These are phyloP conservation scores for Aspergillus awamori DNA, from an alignment of 2,329 filamentous ascomycete genomes.

Conservation along the genomic window DNA sequence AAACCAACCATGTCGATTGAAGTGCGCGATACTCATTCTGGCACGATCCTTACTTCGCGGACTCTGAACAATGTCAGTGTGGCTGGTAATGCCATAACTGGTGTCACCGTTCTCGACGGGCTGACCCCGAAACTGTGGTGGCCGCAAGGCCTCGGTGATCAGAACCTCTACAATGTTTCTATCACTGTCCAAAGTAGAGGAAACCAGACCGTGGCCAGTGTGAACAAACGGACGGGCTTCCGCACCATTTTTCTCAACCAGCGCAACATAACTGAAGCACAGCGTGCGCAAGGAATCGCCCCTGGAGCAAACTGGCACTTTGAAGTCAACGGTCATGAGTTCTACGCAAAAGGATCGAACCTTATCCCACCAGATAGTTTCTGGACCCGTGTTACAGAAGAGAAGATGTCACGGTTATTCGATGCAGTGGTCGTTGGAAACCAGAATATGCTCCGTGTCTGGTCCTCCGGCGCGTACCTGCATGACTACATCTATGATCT, in stretches of 20 bases:
- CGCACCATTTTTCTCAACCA: conserved; percentile 64
- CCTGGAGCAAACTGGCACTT: conserved; percentile 66
- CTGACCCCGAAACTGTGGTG: conserved; percentile 61
- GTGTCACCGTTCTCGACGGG: conserved; percentile 48
- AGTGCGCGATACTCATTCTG: conserved; percentile 48
- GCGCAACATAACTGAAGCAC: conserved; percentile 56
- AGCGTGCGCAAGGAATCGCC: conserved; percentile 58
- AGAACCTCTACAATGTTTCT: conserved; percentile 61
- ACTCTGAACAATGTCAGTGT: conserved; percentile 45
- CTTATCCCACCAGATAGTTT: conserved; percentile 66
- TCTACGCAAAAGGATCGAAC: conserved; percentile 67
- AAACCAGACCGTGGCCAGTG: conserved; percentile 44
- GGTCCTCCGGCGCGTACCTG: conserved; percentile 62
- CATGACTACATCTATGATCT: conserved; percentile 66
- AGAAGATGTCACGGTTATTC: conserved; percentile 57
- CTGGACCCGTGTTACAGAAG: conserved; percentile 61
- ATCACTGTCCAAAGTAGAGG: conserved; percentile 49
- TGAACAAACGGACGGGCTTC: conserved; percentile 62
- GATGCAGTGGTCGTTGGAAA: conserved; percentile 60
- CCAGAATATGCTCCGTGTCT: conserved; percentile 67
- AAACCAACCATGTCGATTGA: conserved; percentile 51
- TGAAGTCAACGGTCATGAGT: conserved; percentile 65
- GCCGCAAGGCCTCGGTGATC: conserved; percentile 60
- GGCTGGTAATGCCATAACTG: conserved; percentile 52
- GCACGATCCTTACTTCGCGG: conserved; percentile 44